These are phyloP conservation scores for Angomonas ambiguus DNA, from an alignment of 208 protist species.

Conservation along the genomic window DNA sequence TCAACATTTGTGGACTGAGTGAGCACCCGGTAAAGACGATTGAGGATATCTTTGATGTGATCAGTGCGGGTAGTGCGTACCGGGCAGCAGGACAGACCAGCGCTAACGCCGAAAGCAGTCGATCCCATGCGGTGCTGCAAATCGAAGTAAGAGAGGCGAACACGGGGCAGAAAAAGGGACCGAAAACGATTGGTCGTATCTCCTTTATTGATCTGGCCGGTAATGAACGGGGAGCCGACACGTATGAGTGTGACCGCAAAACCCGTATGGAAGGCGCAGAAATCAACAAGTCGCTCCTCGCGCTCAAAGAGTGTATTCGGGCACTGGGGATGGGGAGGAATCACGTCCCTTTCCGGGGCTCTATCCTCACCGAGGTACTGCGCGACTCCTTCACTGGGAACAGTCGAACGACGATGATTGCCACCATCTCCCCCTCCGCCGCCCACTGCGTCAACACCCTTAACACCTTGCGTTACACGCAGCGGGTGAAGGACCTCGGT, in stretches of 20 bases:
- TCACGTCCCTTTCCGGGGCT: slow-evolving; percentile 97
- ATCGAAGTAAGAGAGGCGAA: slow-evolving; percentile 64
- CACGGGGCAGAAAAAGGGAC: slow-evolving; percentile 15
- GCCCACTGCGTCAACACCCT: slow-evolving; percentile 95
- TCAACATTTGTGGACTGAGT: slow-evolving; percentile 93
- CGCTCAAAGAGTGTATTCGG: slow-evolving; percentile 98
- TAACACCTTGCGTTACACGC: slow-evolving; percentile 98
- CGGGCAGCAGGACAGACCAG: slow-evolving; percentile 89
- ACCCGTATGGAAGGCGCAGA: slow-evolving; percentile 97
- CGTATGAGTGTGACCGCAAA: slow-evolving; percentile 90
- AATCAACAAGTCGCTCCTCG: slow-evolving; percentile 99
- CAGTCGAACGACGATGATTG: slow-evolving; percentile 96
- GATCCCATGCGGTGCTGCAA: slow-evolving; percentile 91
- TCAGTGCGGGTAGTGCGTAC: slow-evolving; percentile 82
- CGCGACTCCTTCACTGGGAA: slow-evolving; percentile 97
- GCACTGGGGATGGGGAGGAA: slow-evolving; percentile 92
- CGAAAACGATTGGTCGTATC: slow-evolving; percentile 91
- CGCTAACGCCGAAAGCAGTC: slow-evolving; percentile 89
- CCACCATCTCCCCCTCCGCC: slow-evolving; percentile 91
- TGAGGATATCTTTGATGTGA: slow-evolving; percentile 88
- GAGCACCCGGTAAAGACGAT: slow-evolving; percentile 84
- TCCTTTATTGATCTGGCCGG: slow-evolving; percentile 99
- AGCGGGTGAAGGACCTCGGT: slow-evolving; percentile 94
- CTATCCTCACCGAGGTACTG: slow-evolving; percentile 96
- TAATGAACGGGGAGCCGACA: slow-evolving; percentile 96